Conservation (phyloP, 2,329 filamentous ascomycete genomes). For the Ophiocordyceps polyrhachis-furcata region DNA sequence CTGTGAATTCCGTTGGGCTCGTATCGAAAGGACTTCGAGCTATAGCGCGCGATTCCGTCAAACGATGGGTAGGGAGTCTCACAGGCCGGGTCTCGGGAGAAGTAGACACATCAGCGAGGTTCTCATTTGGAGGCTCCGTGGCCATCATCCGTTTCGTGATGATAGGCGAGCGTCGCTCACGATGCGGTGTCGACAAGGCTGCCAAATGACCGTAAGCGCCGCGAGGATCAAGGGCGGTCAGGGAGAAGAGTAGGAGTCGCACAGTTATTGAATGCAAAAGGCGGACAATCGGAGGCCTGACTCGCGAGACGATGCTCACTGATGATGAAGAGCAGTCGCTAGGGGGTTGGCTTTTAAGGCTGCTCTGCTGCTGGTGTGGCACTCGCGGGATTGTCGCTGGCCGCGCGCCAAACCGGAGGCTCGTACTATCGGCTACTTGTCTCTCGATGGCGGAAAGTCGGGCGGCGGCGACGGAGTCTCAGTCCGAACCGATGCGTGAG, state of each 20-base stretch:
- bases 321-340: background rate
- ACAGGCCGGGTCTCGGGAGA: constrained; percentile 26
- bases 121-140: constrained; percentile 38
- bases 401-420: background rate
- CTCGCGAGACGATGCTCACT: background rate
- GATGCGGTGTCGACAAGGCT: constrained; percentile 11
- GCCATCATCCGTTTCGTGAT: constrained; percentile 41
- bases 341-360: background rate
- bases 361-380: background rate
- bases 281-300: background rate
- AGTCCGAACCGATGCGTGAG: constrained; percentile 6
- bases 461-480: constrained; percentile 1
- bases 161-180: constrained; percentile 14
- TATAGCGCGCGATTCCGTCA: background rate
- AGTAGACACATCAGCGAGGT: constrained; percentile 33
- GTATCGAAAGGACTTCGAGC: no score
- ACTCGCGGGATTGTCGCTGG: background rate
- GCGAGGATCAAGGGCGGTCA: background rate
- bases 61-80: constrained; percentile 5
- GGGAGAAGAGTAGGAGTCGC: background rate
- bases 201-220: constrained; percentile 5
- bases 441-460: constrained; percentile 2
- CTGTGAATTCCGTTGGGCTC: background rate
- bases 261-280: background rate
- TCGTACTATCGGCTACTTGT: constrained; percentile 1